Evolutionary conservation across 441 rosid species (phyloP).

Genomic region (Metrosideros polymorpha): DNA sequence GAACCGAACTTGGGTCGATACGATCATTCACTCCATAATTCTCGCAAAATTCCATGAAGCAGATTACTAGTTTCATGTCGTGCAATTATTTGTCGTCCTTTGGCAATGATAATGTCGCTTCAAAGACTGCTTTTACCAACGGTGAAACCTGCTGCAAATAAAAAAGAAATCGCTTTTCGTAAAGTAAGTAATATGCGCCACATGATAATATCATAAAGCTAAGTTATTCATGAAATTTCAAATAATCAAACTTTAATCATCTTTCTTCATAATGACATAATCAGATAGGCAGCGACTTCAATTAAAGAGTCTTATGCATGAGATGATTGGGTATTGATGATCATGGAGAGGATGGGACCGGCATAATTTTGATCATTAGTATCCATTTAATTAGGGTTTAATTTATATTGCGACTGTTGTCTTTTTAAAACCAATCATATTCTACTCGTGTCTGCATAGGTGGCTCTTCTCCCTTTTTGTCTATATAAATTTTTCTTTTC

Average conservation of each 20-base stretch:
- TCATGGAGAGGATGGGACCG: neutral
- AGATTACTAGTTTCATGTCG: neutral
- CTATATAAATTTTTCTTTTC: neutral
- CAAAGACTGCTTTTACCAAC: neutral
- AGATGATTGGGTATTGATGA: neutral
- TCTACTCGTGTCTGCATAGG: neutral
- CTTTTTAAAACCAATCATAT: neutral
- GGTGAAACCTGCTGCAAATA: neutral
- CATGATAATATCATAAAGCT: neutral
- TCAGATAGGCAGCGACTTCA: neutral
- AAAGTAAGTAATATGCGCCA: neutral
- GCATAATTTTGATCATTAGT: neutral
- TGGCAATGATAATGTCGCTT: neutral
- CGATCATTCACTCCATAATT: neutral
- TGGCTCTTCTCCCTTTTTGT: neutral
- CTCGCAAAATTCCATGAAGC: neutral
- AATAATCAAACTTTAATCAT: neutral
- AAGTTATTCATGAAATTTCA: neutral
- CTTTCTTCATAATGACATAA: neutral
- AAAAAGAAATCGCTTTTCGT: neutral
- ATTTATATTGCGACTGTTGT: neutral
- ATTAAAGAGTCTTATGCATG: neutral
- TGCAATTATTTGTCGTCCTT: neutral
- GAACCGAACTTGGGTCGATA: neutral
- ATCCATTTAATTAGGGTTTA: neutral